Conservation (phyloP, 1,284 basidiomycete genomes). For the Rhodotorula sp. region DNA sequence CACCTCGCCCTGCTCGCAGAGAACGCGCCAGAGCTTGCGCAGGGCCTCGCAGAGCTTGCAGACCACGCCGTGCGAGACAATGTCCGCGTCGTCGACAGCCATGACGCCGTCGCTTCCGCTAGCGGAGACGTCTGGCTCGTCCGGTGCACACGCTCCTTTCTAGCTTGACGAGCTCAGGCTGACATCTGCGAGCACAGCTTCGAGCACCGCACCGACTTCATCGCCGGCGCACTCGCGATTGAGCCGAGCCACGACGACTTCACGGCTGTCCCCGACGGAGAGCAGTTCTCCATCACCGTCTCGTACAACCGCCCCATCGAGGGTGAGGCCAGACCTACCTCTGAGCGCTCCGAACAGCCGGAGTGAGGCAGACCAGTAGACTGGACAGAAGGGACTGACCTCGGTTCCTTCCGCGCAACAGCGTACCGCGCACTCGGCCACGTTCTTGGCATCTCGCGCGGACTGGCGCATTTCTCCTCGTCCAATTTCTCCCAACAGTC, state of each 20-base stretch:
- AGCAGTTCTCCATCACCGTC: slow-evolving; percentile 24
- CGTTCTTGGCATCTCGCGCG: slow-evolving; percentile 37
- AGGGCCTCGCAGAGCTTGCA: slow-evolving; percentile 25
- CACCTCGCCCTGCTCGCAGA: slow-evolving; percentile 9
- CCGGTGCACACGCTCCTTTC: slow-evolving; percentile 8
- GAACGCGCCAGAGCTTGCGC: slow-evolving; percentile 5
- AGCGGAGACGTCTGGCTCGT: slow-evolving; percentile 18
- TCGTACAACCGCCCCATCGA: slow-evolving; percentile 36
- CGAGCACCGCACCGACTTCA: slow-evolving; percentile 8
- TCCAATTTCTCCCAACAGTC: not conserved
- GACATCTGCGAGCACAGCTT: slow-evolving; percentile 17
- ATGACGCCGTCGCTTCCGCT: not conserved
- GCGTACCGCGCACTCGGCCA: slow-evolving; percentile 43
- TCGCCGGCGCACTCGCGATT: slow-evolving; percentile 12
- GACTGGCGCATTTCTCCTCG: slow-evolving; percentile 28
- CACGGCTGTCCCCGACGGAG: slow-evolving; percentile 6
- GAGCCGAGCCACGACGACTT: slow-evolving; percentile 38
- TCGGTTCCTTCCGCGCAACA: not conserved
- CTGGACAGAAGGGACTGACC: not conserved
- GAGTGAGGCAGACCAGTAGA: not conserved
- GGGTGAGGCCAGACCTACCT: slow-evolving; percentile 3
- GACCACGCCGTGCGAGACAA: slow-evolving; percentile 19
- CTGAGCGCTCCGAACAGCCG: no score
- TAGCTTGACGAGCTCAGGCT: not conserved
- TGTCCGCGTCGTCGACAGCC: slow-evolving; percentile 23